A percentile compares a stretch with the other conserved stretches of the same genome.
phyloP scores from a whole-genome alignment of 805 yeast genomes.

The Candida schatavii region DNA sequence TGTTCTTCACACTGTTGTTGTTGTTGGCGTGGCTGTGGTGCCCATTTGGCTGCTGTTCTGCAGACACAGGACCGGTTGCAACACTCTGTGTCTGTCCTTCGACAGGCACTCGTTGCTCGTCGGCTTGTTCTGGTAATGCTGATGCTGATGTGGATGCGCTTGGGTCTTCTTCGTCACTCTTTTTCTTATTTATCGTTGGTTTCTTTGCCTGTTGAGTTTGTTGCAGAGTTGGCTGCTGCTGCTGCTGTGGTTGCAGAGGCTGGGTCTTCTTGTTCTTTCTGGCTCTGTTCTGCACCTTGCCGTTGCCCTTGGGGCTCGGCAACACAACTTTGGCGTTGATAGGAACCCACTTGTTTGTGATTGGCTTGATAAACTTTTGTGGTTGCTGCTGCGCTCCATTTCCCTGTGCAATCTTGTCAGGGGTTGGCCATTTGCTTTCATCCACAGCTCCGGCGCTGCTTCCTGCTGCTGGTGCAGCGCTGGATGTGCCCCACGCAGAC shows the following conservation, averaged over 20 bases:
- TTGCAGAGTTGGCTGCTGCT: conserved; percentile 5
- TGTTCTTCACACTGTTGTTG: conserved; percentile 15
- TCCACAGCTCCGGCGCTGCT: conserved; percentile 24
- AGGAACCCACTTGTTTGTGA: conserved; percentile 45
- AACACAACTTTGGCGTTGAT: conserved; percentile 41
- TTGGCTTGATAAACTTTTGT: conserved; percentile 40
- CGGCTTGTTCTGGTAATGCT: neutral
- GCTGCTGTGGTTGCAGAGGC: conserved; percentile 13
- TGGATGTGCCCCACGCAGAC: conserved; percentile 39
- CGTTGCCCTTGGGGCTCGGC: conserved; percentile 29
- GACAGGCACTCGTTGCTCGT: conserved; percentile 1
- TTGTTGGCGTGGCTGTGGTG: conserved; percentile 7
- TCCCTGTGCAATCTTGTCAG: conserved; percentile 25
- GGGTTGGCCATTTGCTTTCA: conserved; percentile 45
- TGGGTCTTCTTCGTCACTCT: conserved; percentile 9
- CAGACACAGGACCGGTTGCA: neutral
- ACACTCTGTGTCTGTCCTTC: conserved; percentile 2
- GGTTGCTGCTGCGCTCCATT: conserved; percentile 9
- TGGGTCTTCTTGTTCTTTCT: conserved; percentile 28
- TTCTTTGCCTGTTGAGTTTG: conserved; percentile 4
- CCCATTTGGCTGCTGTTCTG: conserved; percentile 2
- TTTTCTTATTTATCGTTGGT: conserved; percentile 5
- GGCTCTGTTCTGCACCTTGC: conserved; percentile 18
- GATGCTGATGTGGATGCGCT: neutral
- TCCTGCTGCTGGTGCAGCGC: conserved; percentile 13